phyloP scores from a whole-genome alignment of 805 yeast genomes.

The Suhomyces prunicola region DNA sequence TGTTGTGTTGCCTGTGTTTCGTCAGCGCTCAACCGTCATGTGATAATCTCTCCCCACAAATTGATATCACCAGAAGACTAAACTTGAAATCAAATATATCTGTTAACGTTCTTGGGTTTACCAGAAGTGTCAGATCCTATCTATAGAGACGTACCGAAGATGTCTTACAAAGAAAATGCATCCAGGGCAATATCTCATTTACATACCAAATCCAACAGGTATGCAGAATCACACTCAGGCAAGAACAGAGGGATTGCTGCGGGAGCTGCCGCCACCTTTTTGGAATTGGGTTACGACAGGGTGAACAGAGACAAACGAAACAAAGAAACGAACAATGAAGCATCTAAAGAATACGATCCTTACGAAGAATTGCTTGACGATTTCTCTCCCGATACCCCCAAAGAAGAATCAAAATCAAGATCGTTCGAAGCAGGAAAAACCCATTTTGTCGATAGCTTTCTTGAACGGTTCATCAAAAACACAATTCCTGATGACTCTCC shows the following conservation, averaged over 20 bases:
- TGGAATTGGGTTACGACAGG: constrained; percentile 30
- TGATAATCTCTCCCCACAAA: not conserved
- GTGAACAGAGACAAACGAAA: constrained; percentile 3
- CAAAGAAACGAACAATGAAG: not conserved
- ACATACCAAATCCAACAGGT: constrained; percentile 23
- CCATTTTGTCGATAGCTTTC: constrained; percentile 57
- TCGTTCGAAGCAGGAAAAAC: not conserved
- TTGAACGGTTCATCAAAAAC: constrained; percentile 51
- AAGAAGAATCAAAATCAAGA: not conserved
- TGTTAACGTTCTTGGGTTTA: not conserved
- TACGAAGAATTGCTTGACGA: not conserved
- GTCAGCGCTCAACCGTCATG: not conserved
- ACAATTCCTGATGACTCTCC: constrained; percentile 47
- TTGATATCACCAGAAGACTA: not conserved
- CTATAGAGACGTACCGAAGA: not conserved
- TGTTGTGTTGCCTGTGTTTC: not conserved
- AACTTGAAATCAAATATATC: not conserved
- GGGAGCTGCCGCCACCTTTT: constrained; percentile 34
- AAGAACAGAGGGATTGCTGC: constrained; percentile 34
- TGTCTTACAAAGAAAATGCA: constrained; percentile 2
- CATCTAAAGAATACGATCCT: not conserved
- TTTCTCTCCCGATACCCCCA: not conserved
- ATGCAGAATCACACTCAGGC: constrained; percentile 24
- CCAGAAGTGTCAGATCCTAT: too few species aligned
- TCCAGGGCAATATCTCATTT: constrained; percentile 15